Evolutionary conservation across 192 early-diverging fungal species (phyloP).

Genomic region (Mortierella antarctica): DNA sequence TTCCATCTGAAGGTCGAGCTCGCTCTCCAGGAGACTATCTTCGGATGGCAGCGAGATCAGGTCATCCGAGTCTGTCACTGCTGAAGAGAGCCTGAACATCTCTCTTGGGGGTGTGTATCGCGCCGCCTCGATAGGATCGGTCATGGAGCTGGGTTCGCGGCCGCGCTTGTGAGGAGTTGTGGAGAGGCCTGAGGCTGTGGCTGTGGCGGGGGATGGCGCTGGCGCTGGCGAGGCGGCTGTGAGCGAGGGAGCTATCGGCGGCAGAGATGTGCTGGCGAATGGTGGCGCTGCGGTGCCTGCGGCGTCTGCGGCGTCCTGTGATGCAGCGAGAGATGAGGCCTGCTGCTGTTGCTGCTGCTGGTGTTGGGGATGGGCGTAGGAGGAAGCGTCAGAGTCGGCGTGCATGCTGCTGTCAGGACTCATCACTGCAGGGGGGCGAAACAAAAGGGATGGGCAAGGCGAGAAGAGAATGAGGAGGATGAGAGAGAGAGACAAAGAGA

Average conservation of each 20-base stretch:
- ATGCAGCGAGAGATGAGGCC: background rate
- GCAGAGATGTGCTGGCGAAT: too few species aligned
- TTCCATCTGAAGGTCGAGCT: background rate
- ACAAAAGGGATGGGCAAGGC: too few species aligned
- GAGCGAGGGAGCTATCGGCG: too few species aligned
- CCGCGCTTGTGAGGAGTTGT: slow-evolving; percentile 39
- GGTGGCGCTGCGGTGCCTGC: background rate
- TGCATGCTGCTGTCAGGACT: slow-evolving; percentile 4
- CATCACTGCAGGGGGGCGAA: too few species aligned
- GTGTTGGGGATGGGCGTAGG: background rate
- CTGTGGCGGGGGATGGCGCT: background rate
- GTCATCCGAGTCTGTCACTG: slow-evolving; percentile 14
- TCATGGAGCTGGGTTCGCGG: slow-evolving; percentile 46
- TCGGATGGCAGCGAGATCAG: background rate
- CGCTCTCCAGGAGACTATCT: background rate
- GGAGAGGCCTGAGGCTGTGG: background rate
- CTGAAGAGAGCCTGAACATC: slow-evolving; percentile 26
- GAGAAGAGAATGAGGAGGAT: too few species aligned
- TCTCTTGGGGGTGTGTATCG: slow-evolving; percentile 48
- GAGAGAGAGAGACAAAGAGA: too few species aligned
- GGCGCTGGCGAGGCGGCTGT: background rate
- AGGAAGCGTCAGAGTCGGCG: slow-evolving; percentile 19
- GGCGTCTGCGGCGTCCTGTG: background rate
- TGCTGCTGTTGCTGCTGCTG: background rate
- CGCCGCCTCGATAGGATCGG: slow-evolving; percentile 46